phyloP scores from a whole-genome alignment of 2,329 filamentous ascomycete genomes.

The Teratosphaeria viscida region DNA sequence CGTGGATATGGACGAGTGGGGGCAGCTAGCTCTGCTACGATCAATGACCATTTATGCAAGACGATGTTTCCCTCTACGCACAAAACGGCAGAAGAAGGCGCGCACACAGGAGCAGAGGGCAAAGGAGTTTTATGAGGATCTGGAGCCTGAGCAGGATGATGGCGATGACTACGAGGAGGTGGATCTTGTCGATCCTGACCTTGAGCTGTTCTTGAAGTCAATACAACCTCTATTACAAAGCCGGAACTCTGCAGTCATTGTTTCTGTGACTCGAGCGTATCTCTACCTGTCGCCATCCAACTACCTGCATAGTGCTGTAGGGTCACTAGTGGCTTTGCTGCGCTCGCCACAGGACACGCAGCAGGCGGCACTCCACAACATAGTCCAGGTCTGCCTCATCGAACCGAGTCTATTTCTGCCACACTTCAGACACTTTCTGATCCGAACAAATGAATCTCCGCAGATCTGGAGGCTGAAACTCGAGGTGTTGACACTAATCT shows the following conservation, averaged over 20 bases:
- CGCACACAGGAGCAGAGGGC: conserved; percentile 29
- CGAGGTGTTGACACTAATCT: conserved; percentile 81
- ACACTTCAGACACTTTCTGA: conserved; percentile 81
- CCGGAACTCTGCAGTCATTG: conserved; percentile 83
- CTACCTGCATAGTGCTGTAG: conserved; percentile 65
- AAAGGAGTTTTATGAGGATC: conserved; percentile 69
- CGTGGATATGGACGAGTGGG: conserved; percentile 99
- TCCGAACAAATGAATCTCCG: conserved; percentile 66
- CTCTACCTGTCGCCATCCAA: conserved; percentile 70
- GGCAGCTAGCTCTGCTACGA: conserved; percentile 71
- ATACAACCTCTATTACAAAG: conserved; percentile 82
- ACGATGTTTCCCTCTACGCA: conserved; percentile 71
- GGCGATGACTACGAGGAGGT: conserved; percentile 45
- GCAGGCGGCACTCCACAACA: conserved; percentile 83
- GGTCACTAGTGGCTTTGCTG: conserved; percentile 76
- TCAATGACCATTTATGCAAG: conserved; percentile 78
- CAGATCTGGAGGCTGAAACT: conserved; percentile 86
- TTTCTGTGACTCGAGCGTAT: conserved; percentile 77
- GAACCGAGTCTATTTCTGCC: conserved; percentile 72
- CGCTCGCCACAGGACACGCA: conserved; percentile 79
- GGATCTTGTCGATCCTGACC: conserved; percentile 63
- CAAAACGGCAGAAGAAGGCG: conserved; percentile 44
- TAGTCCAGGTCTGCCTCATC: conserved; percentile 78
- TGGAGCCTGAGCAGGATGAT: conserved; percentile 36
- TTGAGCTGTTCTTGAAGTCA: conserved; percentile 67